phyloP scores from a whole-genome alignment of 805 yeast genomes.

The Candida sonorensis region DNA sequence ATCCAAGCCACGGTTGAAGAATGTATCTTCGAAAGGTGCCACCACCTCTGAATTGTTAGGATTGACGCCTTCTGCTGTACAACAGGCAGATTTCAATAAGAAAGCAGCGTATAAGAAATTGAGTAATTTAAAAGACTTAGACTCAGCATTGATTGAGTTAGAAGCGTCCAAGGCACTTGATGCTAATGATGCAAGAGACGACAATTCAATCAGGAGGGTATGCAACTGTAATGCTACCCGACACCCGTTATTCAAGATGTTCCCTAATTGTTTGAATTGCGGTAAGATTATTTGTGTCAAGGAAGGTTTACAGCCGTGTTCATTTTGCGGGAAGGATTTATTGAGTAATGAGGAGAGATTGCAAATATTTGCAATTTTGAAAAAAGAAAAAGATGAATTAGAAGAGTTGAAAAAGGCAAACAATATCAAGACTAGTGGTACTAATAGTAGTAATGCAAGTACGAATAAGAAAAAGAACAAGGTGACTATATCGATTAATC shows the following conservation, averaged over 20 bases:
- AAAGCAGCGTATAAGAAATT: constrained; percentile 35
- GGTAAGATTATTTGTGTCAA: constrained; percentile 88
- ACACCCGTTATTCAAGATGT: constrained; percentile 83
- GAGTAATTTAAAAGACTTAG: constrained; percentile 46
- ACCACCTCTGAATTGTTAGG: constrained; percentile 45
- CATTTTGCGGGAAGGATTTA: constrained; percentile 68
- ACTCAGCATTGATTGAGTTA: constrained; percentile 37
- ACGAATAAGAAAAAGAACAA: constrained; percentile 37
- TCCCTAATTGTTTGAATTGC: constrained; percentile 91
- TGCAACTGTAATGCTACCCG: constrained; percentile 85
- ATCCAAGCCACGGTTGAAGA: constrained; percentile 10
- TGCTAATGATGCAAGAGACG: too few relatives aligned
- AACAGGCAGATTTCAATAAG: constrained; percentile 26
- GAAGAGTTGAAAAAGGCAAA: constrained; percentile 26
- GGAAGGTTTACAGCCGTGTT: constrained; percentile 89
- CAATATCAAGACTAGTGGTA: too few relatives aligned
- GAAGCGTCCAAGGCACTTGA: too few relatives aligned
- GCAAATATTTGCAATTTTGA: constrained; percentile 47
- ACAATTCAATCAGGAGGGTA: constrained; percentile 15
- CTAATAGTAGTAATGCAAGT: too few relatives aligned
- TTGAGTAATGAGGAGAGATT: constrained; percentile 55
- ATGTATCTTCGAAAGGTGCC: constrained; percentile 19
- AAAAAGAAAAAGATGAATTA: constrained; percentile 43
- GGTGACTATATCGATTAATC: constrained; percentile 46
- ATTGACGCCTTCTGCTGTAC: constrained; percentile 27